These are phyloP conservation scores for Phlebiopsis flavidoalba DNA, from an alignment of 768 basidiomycete species.

Conservation along the genomic window DNA sequence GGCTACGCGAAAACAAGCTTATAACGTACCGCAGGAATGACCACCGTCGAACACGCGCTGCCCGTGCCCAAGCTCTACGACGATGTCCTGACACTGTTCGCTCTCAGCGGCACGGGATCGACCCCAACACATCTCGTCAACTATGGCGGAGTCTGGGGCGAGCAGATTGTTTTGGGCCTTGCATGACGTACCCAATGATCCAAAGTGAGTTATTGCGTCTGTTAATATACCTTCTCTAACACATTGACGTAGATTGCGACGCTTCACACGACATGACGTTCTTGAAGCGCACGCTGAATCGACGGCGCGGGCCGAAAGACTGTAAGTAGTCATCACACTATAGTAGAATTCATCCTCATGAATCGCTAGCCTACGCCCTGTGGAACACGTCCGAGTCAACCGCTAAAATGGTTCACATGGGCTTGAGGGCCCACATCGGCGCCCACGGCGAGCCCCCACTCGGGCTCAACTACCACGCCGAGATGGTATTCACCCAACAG, in stretches of 20 bases:
- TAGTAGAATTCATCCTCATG: neutral
- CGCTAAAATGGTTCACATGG: constrained; percentile 63
- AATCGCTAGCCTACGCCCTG: constrained; percentile 48
- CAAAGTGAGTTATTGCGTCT: constrained; percentile 41
- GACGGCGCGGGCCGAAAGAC: constrained; percentile 33
- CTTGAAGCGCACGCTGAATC: constrained; percentile 58
- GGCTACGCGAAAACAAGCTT: neutral
- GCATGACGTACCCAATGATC: constrained; percentile 59
- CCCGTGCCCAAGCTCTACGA: constrained; percentile 64
- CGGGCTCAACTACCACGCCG: constrained; percentile 73
- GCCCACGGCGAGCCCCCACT: constrained; percentile 70
- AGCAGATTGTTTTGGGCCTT: constrained; percentile 64
- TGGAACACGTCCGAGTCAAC: constrained; percentile 68
- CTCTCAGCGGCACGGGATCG: constrained; percentile 62
- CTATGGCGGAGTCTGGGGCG: constrained; percentile 69
- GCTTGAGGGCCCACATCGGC: constrained; percentile 60
- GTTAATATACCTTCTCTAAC: neutral
- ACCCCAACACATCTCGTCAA: constrained; percentile 76
- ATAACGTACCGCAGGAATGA: constrained; percentile 52
- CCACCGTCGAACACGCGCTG: constrained; percentile 67
- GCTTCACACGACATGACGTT: constrained; percentile 60
- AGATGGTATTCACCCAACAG: constrained; percentile 58
- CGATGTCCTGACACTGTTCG: constrained; percentile 58
- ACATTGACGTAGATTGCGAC: constrained; percentile 42
- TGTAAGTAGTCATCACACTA: neutral